Evolutionary conservation across 140 eudicot species (phyloP).

Genomic region (Ambrosia hybrid): DNA sequence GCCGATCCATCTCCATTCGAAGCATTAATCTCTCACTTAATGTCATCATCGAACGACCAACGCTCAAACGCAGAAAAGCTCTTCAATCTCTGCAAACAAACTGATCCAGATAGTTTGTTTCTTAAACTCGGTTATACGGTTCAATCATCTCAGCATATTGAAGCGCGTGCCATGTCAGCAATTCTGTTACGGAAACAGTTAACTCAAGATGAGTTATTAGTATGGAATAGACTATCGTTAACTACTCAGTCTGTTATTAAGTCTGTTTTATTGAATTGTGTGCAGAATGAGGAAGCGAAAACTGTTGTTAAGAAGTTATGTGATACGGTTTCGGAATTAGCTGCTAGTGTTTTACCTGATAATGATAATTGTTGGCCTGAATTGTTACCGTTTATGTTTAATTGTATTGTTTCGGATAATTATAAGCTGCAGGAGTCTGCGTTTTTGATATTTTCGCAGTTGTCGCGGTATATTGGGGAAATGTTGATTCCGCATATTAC

Average conservation of each 20-base stretch:
- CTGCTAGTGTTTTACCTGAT: slow-evolving; percentile 65
- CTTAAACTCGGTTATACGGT: slow-evolving; percentile 69
- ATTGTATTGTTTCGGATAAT: slow-evolving; percentile 69
- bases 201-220: slow-evolving; percentile 63
- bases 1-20: slow-evolving; percentile 90
- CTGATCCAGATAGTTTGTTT: slow-evolving; percentile 66
- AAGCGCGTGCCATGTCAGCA: slow-evolving; percentile 87
- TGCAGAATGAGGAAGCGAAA: slow-evolving; percentile 68
- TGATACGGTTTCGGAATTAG: slow-evolving; percentile 88
- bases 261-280: slow-evolving; percentile 50
- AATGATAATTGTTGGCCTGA: slow-evolving; percentile 68
- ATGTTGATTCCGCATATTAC: slow-evolving; percentile 57
- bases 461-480: slow-evolving; percentile 88
- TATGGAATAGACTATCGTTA: slow-evolving; percentile 64
- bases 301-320: slow-evolving; percentile 74
- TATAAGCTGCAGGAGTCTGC: slow-evolving; percentile 79
- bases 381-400: slow-evolving; percentile 88
- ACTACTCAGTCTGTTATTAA: slow-evolving; percentile 65
- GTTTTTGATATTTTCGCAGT: slow-evolving; percentile 76
- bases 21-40: slow-evolving; percentile 75
- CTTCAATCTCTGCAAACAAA: slow-evolving; percentile 76
- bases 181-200: slow-evolving; percentile 78
- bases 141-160: slow-evolving; percentile 56
- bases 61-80: slow-evolving; percentile 83
- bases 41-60: slow-evolving; percentile 89